Evolutionary conservation across 495 filamentous ascomycete genomes (phyloP).

Genomic region (Hapsidospora chrysogenum): DNA sequence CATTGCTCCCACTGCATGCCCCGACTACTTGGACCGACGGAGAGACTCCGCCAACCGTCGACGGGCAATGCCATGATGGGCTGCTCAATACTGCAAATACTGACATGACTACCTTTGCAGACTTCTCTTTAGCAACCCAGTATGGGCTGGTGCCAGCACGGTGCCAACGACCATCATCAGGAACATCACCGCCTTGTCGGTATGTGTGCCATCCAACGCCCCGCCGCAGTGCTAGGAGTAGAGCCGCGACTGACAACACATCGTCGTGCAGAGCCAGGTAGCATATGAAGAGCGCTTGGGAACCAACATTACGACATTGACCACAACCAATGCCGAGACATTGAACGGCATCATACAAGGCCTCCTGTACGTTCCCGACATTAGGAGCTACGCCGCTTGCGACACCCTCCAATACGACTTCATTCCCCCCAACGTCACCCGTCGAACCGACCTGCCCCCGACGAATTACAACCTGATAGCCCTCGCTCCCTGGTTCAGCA

Average conservation of each 20-base stretch:
- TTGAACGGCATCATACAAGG: conserved; percentile 44
- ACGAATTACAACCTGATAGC: conserved; percentile 50
- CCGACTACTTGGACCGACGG: not conserved
- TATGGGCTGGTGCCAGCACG: conserved; percentile 3
- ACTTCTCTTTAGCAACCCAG: conserved; percentile 5
- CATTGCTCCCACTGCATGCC: not conserved
- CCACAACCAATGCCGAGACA: conserved; percentile 36
- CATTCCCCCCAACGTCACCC: conserved; percentile 61
- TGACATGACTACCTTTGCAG: not conserved
- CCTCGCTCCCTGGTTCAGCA: conserved; percentile 75
- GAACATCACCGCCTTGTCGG: conserved; percentile 30
- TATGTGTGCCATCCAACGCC: conserved; percentile 11
- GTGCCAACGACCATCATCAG: conserved; percentile 27
- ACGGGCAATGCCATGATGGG: not conserved
- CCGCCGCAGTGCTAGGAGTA: not conserved
- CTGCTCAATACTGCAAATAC: not conserved
- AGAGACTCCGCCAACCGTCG: not conserved
- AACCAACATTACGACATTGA: conserved; percentile 52
- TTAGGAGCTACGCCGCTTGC: conserved; percentile 40
- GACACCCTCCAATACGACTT: conserved; percentile 33
- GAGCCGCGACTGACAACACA: not conserved
- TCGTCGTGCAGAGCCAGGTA: conserved; percentile 34
- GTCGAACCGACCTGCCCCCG: conserved; percentile 48
- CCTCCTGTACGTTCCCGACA: conserved; percentile 66
- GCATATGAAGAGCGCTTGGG: conserved; percentile 45